These are phyloP conservation scores for Paraphoma chrysanthemicola DNA, from an alignment of 2,329 filamentous ascomycete species.

Conservation along the genomic window DNA sequence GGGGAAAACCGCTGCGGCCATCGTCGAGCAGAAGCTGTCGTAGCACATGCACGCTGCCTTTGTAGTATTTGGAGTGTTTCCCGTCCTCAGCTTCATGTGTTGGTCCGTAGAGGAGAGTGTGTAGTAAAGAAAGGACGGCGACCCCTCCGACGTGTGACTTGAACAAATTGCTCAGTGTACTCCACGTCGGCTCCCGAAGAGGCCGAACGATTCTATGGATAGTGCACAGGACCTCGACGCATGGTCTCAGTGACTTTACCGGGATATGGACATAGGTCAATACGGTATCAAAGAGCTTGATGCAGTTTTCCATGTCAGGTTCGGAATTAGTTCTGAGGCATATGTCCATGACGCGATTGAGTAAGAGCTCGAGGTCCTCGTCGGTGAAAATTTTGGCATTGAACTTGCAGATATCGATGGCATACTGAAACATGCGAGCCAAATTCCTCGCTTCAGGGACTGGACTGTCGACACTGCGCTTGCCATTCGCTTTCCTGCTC, in stretches of 20 bases:
- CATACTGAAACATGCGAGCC: slow-evolving; percentile 68
- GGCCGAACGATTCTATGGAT: slow-evolving; percentile 71
- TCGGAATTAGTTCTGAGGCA: slow-evolving; percentile 71
- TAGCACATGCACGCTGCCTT: slow-evolving; percentile 39
- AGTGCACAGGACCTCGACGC: slow-evolving; percentile 74
- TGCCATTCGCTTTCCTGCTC: slow-evolving; percentile 32
- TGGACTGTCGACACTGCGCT: slow-evolving; percentile 28
- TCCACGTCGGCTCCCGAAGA: slow-evolving; percentile 71
- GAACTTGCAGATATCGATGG: slow-evolving; percentile 76
- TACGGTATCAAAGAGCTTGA: slow-evolving; percentile 72
- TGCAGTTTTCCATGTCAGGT: slow-evolving; percentile 71
- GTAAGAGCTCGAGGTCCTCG: slow-evolving; percentile 65
- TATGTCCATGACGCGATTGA: slow-evolving; percentile 69
- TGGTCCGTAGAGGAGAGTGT: slow-evolving; percentile 53
- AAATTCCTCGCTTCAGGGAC: slow-evolving; percentile 49
- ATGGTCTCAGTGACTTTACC: slow-evolving; percentile 65
- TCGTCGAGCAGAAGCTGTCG: slow-evolving; percentile 42
- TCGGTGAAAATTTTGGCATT: slow-evolving; percentile 74
- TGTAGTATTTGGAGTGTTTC: slow-evolving; percentile 31
- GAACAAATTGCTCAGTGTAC: slow-evolving; percentile 72
- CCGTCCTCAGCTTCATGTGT: slow-evolving; percentile 20
- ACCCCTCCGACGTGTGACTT: slow-evolving; percentile 76
- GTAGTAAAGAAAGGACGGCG: slow-evolving; percentile 70
- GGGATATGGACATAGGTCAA: slow-evolving; percentile 77
- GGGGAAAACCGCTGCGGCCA: slow-evolving; percentile 40